These are phyloP conservation scores for Adansonia gregorii DNA, from an alignment of 441 rosid species.

Conservation along the genomic window DNA sequence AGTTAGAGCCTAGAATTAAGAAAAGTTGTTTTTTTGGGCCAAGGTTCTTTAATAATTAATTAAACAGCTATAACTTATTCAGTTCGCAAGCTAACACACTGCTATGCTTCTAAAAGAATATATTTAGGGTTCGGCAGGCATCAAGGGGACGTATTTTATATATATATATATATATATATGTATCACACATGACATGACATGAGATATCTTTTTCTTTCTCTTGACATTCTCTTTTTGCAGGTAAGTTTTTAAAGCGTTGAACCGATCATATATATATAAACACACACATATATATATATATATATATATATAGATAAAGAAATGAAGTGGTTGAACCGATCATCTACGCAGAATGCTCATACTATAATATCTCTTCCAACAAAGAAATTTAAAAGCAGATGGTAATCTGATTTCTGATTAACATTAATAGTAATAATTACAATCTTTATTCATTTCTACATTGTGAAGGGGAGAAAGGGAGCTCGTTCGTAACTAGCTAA, in stretches of 20 bases:
- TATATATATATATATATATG: no score
- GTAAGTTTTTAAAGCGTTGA: not conserved
- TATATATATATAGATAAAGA: no score
- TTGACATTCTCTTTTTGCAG: not conserved
- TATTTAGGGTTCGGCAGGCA: constrained; percentile 4
- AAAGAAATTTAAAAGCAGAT: no score
- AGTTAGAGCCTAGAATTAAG: not conserved
- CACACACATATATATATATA: no score
- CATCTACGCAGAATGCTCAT: not conserved
- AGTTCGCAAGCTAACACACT: not conserved
- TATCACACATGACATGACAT: not conserved
- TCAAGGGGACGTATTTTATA: not conserved
- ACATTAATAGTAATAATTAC: not conserved
- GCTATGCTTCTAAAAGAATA: not conserved
- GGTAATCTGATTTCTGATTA: not conserved
- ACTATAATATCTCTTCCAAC: no score
- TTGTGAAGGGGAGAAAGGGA: not conserved
- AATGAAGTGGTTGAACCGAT: not conserved
- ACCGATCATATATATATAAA: no score
- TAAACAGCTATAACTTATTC: not conserved
- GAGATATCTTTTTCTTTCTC: not conserved
- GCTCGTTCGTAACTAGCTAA: not conserved
- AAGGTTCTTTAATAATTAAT: constrained; percentile 12
- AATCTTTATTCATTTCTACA: not conserved
- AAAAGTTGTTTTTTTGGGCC: constrained; percentile 5